A percentile compares a stretch with the other conserved stretches of the same genome.
Conservation (phyloP, 2,329 filamentous ascomycete species). For the Aphanoascus verrucosus region DNA sequence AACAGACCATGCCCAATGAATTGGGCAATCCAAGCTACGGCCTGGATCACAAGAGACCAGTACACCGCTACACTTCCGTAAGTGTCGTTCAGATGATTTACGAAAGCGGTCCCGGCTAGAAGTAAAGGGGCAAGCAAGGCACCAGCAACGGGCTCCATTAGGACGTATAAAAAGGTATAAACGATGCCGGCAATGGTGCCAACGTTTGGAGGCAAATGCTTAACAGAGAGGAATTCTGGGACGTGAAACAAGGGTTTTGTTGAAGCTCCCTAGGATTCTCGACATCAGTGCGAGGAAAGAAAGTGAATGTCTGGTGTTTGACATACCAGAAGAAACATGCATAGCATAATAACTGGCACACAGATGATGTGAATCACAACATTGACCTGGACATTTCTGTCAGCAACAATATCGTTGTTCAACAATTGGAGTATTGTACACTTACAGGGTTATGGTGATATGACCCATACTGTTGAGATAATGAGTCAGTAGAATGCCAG, state of each 20-base stretch:
- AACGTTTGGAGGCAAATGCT: constrained; percentile 49
- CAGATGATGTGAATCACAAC: constrained; percentile 53
- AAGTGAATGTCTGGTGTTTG: background rate
- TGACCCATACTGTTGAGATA: constrained; percentile 47
- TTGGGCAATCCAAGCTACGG: constrained; percentile 74
- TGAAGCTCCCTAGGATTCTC: constrained; percentile 43
- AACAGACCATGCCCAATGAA: constrained; percentile 86
- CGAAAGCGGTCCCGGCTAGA: constrained; percentile 60
- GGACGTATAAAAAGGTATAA: constrained; percentile 72
- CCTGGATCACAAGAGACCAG: constrained; percentile 57
- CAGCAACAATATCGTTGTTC: background rate
- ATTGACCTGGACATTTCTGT: constrained; percentile 42
- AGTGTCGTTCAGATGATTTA: constrained; percentile 61
- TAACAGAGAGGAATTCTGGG: constrained; percentile 44
- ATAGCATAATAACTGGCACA: constrained; percentile 52
- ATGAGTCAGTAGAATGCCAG: constrained; percentile 16
- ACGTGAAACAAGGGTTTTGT: constrained; percentile 43
- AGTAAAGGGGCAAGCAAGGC: constrained; percentile 65
- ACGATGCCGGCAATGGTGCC: constrained; percentile 48
- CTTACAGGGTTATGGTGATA: constrained; percentile 55
- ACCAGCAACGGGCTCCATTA: constrained; percentile 90
- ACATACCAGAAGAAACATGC: constrained; percentile 48
- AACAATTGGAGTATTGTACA: constrained; percentile 9
- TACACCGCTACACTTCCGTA: constrained; percentile 51
- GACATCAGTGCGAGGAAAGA: background rate